Conservation (phyloP, 352 stramenopile genomes). For the Thalassiosira pacifica region DNA sequence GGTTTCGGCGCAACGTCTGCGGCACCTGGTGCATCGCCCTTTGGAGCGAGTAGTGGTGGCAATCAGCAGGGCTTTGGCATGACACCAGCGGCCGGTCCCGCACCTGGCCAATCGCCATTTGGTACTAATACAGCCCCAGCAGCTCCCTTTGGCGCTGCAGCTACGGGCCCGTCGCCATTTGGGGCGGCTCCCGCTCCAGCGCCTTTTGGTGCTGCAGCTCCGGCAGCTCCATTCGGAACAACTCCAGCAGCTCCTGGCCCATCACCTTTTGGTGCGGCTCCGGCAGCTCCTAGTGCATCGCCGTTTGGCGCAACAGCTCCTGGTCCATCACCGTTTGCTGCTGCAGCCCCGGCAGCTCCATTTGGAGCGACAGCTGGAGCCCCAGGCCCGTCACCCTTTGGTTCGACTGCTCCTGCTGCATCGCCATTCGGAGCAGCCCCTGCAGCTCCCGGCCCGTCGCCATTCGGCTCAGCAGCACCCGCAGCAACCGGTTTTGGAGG, state of each 20-base stretch:
- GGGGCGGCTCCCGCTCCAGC: slow-evolving; percentile 39
- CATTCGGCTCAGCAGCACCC: too few relatives aligned
- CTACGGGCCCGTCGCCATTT: neutral
- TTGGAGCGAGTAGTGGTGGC: slow-evolving; percentile 47
- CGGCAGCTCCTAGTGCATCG: neutral
- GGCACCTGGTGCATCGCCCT: slow-evolving; percentile 32
- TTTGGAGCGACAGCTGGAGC: too few relatives aligned
- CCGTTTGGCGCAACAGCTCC: too few relatives aligned
- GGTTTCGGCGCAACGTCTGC: slow-evolving; percentile 9
- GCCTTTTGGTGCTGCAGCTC: slow-evolving; percentile 52
- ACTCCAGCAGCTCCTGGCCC: too few relatives aligned
- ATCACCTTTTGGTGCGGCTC: neutral
- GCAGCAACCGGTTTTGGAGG: too few relatives aligned
- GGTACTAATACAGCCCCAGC: slow-evolving; percentile 18
- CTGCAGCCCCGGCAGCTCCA: too few relatives aligned
- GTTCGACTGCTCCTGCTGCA: too few relatives aligned
- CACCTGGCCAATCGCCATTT: slow-evolving; percentile 56
- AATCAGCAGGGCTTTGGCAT: neutral
- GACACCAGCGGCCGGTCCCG: neutral
- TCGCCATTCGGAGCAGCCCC: too few relatives aligned
- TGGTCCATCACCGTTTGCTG: too few relatives aligned
- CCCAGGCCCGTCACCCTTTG: too few relatives aligned
- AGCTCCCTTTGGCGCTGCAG: too few relatives aligned
- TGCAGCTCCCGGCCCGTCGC: too few relatives aligned
- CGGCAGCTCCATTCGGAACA: neutral